A percentile compares a stretch with the other conserved stretches of the same genome.
phyloP scores from a whole-genome alignment of 495 filamentous ascomycete species.

The Hypoxylon fragiforme region DNA sequence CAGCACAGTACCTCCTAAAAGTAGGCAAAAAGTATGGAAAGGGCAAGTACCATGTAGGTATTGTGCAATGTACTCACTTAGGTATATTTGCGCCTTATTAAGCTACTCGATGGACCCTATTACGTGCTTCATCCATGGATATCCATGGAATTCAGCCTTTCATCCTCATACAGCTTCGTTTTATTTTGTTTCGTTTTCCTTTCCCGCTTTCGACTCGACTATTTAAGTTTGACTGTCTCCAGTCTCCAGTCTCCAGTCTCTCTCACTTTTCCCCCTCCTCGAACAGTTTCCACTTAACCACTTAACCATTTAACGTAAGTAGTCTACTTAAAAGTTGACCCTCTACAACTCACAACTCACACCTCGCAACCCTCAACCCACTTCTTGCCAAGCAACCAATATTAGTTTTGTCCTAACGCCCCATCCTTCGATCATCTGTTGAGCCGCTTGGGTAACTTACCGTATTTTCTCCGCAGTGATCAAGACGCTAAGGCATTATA shows the following conservation, averaged over 20 bases:
- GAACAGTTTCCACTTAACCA: conserved; percentile 4
- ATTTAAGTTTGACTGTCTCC: conserved; percentile 29
- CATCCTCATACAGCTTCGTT: conserved; percentile 30
- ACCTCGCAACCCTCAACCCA: neutral
- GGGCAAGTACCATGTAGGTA: no score
- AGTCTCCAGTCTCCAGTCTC: neutral
- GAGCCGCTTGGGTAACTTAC: conserved; percentile 16
- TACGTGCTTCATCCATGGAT: conserved; percentile 35
- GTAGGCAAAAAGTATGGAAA: no score
- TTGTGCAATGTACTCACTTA: neutral
- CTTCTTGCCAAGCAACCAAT: neutral
- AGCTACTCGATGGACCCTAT: conserved; percentile 33
- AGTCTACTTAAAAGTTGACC: conserved; percentile 15
- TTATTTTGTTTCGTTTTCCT: conserved; percentile 19
- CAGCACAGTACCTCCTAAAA: no score
- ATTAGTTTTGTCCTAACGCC: neutral
- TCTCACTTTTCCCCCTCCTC: neutral
- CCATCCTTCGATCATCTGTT: neutral
- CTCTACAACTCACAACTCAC: neutral
- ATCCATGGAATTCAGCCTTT: conserved; percentile 24
- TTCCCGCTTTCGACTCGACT: conserved; percentile 23
- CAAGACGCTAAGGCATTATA: conserved; percentile 28
- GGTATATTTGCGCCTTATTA: conserved; percentile 31
- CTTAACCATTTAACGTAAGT: no score
- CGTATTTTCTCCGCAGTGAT: conserved; percentile 19